phyloP scores from a whole-genome alignment of 345 rosid genomes.

The Acer negundo region DNA sequence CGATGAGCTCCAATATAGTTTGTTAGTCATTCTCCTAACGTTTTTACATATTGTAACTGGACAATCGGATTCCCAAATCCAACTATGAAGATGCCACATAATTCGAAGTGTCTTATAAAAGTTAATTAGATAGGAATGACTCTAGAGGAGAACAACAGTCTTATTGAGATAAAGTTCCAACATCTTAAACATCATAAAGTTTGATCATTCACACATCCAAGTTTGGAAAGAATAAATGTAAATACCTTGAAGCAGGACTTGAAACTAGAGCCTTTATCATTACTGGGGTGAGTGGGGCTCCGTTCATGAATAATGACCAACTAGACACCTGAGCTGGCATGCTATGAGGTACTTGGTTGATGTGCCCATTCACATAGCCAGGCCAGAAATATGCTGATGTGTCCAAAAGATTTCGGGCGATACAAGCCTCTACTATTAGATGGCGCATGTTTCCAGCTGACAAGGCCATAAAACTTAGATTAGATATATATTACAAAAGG shows the following conservation, averaged over 20 bases:
- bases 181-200: not conserved
- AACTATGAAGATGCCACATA: not conserved
- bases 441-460: slow-evolving; percentile 99
- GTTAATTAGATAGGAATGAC: slow-evolving; percentile 3
- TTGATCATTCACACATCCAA: not conserved
- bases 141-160: not conserved
- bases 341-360: slow-evolving; percentile 63
- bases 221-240: slow-evolving; percentile 14
- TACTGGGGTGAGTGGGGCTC: slow-evolving; percentile 65
- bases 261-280: slow-evolving; percentile 73
- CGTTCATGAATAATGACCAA: slow-evolving; percentile 90
- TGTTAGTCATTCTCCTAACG: slow-evolving; percentile 4
- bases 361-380: slow-evolving; percentile 77
- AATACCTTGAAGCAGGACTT: slow-evolving; percentile 92
- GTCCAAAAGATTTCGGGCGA: slow-evolving; percentile 83
- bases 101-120: slow-evolving; percentile 9
- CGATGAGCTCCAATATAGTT: not conserved
- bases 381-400: slow-evolving; percentile 92
- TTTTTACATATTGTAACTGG: not conserved
- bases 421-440: slow-evolving; percentile 94
- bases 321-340: slow-evolving; percentile 68
- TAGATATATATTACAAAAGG: slow-evolving; percentile 8
- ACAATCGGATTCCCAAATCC: slow-evolving; percentile 8
- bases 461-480: slow-evolving; percentile 24
- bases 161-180: slow-evolving; percentile 3